Percentiles rank a stretch among this genome's conserved stretches.
phyloP scores from a whole-genome alignment of 257 asterid species.

The Fraxinus americana region DNA sequence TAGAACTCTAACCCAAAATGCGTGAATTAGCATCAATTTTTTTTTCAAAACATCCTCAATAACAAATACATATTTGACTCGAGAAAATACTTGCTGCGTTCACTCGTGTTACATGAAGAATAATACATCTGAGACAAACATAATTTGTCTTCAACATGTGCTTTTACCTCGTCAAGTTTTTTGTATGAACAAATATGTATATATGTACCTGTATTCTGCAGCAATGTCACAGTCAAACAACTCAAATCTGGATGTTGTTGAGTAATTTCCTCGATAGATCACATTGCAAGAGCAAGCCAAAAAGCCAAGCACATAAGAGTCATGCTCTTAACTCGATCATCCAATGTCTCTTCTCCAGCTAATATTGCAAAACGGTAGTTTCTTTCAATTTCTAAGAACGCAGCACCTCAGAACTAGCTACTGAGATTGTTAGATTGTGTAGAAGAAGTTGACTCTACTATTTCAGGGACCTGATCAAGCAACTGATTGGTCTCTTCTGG shows the following conservation, averaged over 20 bases:
- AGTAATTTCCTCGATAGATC: neutral
- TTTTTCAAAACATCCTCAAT: neutral
- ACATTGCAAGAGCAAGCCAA: neutral
- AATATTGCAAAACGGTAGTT: neutral
- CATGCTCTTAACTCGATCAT: neutral
- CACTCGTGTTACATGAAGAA: neutral
- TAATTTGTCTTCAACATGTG: conserved; percentile 11
- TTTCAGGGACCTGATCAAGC: conserved; percentile 81
- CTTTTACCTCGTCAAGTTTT: neutral
- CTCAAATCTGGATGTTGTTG: neutral
- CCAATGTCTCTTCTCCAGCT: conserved; percentile 4
- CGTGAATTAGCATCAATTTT: neutral
- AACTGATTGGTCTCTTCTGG: conserved; percentile 66
- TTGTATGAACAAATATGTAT: conserved; percentile 1
- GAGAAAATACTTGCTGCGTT: neutral
- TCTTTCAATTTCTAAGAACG: neutral
- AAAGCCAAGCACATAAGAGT: neutral
- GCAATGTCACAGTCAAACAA: neutral
- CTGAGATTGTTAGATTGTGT: conserved; percentile 35
- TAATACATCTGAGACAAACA: conserved; percentile 1
- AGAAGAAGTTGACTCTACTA: conserved; percentile 54
- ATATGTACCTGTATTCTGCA: neutral
- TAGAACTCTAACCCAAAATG: neutral
- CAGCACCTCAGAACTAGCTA: conserved; percentile 34
- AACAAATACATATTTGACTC: neutral